phyloP scores from a whole-genome alignment of 1,284 basidiomycete species.

The Hypsizygus ulmarius region DNA sequence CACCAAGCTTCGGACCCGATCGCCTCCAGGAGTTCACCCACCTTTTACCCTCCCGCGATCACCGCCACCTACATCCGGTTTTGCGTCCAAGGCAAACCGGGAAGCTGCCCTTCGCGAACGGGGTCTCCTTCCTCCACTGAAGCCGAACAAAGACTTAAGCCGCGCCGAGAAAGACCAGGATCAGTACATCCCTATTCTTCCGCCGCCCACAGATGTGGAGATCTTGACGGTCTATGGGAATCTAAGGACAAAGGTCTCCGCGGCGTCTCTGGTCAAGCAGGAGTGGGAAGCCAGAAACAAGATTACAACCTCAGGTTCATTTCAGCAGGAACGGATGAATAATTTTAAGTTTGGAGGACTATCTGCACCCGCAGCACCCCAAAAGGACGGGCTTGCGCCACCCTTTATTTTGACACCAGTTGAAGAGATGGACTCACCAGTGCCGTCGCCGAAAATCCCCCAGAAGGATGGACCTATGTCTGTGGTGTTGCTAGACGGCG shows the following conservation, averaged over 20 bases:
- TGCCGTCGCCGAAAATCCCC: constrained; percentile 2
- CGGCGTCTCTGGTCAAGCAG: constrained; percentile 47
- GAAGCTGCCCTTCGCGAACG: constrained; percentile 55
- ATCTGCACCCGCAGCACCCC: neutral
- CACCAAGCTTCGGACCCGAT: constrained; percentile 28
- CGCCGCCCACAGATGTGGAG: constrained; percentile 20
- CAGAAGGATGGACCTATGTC: neutral
- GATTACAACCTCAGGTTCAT: constrained; percentile 20
- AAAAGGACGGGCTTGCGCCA: neutral
- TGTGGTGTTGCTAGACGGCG: neutral
- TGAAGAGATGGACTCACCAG: constrained; percentile 10
- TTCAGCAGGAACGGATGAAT: constrained; percentile 27
- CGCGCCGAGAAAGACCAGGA: constrained; percentile 48
- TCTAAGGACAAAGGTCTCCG: constrained; percentile 27
- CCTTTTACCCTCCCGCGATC: constrained; percentile 12
- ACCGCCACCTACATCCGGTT: constrained; percentile 20
- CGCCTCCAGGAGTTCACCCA: constrained; percentile 7
- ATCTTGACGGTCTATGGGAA: constrained; percentile 11
- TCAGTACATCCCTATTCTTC: constrained; percentile 30
- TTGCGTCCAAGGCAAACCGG: constrained; percentile 34
- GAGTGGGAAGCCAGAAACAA: constrained; percentile 45
- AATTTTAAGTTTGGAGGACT: constrained; percentile 32
- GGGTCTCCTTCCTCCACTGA: constrained; percentile 47
- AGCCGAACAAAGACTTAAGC: constrained; percentile 42
- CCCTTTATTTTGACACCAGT: neutral